Conservation (phyloP, 148 eudicot genomes). For the Chenopodium album region DNA sequence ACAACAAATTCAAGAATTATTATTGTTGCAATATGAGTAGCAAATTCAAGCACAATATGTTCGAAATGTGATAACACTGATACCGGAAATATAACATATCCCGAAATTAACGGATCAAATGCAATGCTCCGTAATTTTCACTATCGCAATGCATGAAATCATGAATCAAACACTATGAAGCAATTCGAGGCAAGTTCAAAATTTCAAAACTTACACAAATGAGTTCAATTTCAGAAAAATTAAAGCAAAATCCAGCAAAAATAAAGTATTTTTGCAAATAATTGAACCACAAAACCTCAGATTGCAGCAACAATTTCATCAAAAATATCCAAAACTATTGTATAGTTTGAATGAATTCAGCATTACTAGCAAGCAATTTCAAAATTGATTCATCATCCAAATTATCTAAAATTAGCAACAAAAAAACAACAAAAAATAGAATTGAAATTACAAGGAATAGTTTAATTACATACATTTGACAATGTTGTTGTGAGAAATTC, state of each 20-base stretch:
- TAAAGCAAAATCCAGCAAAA: neutral
- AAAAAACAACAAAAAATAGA: neutral
- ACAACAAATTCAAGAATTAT: neutral
- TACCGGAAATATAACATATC: neutral
- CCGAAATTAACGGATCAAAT: neutral
- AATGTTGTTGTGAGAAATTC: neutral
- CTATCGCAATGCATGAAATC: neutral
- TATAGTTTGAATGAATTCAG: neutral
- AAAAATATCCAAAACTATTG: neutral
- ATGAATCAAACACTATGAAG: neutral
- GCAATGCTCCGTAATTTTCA: neutral
- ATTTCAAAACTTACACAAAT: neutral
- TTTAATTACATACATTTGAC: slow-evolving; percentile 1
- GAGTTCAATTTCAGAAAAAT: neutral
- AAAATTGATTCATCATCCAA: neutral
- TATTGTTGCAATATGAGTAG: neutral
- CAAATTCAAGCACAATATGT: neutral
- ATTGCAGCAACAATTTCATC: slow-evolving; percentile 1
- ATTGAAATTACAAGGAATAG: neutral
- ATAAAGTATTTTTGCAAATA: neutral
- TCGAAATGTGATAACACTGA: neutral
- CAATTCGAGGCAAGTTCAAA: neutral
- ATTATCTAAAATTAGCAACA: neutral
- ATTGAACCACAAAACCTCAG: neutral
- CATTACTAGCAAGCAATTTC: neutral